Evolutionary conservation across 768 basidiomycete species (phyloP), one percentile per base, ranked within the genome.

Genomic region (Dictyophora rubrovolvata): DNA sequence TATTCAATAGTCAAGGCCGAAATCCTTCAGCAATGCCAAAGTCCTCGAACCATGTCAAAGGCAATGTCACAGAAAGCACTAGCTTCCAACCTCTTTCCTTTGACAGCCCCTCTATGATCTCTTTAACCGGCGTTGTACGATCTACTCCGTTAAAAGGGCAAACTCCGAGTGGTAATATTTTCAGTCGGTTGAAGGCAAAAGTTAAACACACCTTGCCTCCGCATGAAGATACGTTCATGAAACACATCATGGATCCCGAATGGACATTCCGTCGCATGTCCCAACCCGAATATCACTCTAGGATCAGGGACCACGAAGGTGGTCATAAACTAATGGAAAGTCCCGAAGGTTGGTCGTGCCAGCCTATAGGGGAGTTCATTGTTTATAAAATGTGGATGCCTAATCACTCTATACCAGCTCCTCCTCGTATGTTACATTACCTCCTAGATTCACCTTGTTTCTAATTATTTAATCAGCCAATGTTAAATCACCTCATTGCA

Each of bases 211-310:
- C 37, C 18, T 37, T 21, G 28, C 36, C 57, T 22, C 20, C 4
- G 18, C 11, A 51, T 7, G 57, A 59, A 22, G 57, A 59, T 37
- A 51, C 57, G 23, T 59, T 59, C 33, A 20, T 59, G 55, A 28
- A 48, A 16, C 55, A 56, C 34, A 47, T 56, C 9, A 49, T 47
- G 48, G 48, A 56, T 21, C 21, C 46, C 20, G 55, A 56, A 48
- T 56, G 55, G 55, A 56, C 49, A 20, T 59, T 59, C 18, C 20
- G 49, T 17, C 55, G 16, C 1, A 48, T 48, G 12, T 46, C 48
- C 17, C 12, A 22, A 22, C 22, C 46, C 8, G 20, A 34, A 20
- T 18, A 48, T 46, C 35, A 55, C 48, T 10, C 33, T 18, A 35
- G 48, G 48, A 47, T 21, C 46, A 56, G 48, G 18, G 54, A 55